phyloP scores from a whole-genome alignment of 176 grass and related monocot genomes.

The Secale cereale region DNA sequence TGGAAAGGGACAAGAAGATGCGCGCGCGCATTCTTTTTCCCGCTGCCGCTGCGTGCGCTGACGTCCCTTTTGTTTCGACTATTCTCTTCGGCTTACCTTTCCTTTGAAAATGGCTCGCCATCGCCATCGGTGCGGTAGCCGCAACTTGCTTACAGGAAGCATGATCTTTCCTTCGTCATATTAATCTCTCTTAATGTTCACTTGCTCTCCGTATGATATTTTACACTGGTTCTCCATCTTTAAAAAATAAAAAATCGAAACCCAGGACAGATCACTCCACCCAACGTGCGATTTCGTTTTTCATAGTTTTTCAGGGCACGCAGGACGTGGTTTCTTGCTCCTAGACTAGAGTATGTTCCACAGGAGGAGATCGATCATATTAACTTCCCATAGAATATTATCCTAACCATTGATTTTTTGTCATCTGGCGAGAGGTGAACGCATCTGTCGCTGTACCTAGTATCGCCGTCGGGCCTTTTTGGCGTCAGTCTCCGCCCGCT shows the following conservation, averaged over 20 bases:
- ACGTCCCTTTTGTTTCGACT: neutral
- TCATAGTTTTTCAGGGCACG: too few species aligned
- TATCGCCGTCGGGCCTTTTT: neutral
- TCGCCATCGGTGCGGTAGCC: neutral
- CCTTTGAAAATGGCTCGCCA: neutral
- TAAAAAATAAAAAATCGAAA: too few species aligned
- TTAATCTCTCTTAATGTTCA: neutral
- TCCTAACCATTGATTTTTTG: too few species aligned
- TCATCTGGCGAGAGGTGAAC: slow-evolving; percentile 21
- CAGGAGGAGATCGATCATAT: neutral
- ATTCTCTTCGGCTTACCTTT: neutral
- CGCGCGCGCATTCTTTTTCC: neutral
- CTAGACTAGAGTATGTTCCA: too few species aligned
- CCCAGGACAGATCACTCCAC: too few species aligned
- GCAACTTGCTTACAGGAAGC: neutral
- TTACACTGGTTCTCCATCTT: too few species aligned
- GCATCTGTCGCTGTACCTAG: neutral
- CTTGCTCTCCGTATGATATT: neutral
- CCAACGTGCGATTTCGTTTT: too few species aligned
- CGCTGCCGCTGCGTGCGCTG: neutral
- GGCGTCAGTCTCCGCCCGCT: neutral
- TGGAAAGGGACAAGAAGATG: neutral
- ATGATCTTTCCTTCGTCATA: neutral
- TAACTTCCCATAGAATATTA: neutral
- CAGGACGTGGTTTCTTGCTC: too few species aligned